Conservation (phyloP, 1,139 yeast species). For the Torulaspora pretoriensis region DNA sequence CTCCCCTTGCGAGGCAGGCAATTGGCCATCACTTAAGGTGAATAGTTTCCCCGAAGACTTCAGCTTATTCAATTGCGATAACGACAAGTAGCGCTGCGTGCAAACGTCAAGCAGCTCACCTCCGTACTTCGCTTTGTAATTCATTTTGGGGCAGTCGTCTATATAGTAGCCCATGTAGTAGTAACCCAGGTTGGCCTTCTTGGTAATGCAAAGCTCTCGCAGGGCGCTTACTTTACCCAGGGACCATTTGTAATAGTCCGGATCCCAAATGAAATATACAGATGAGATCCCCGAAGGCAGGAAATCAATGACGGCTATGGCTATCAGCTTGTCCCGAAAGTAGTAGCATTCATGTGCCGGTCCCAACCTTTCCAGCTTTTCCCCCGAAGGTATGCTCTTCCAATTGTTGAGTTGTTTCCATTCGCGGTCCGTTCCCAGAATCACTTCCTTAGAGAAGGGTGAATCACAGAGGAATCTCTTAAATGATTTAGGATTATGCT, state of each 20-base stretch:
- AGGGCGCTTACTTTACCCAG: conserved; percentile 77
- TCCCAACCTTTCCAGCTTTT: conserved; percentile 37
- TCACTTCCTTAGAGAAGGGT: conserved; percentile 47
- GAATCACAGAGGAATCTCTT: conserved; percentile 62
- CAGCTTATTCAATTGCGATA: conserved; percentile 38
- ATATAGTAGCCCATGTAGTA: conserved; percentile 78
- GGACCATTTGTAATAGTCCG: conserved; percentile 64
- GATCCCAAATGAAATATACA: conserved; percentile 87
- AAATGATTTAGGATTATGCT: conserved; percentile 49
- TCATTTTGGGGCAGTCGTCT: conserved; percentile 77
- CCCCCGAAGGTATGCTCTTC: conserved; percentile 25
- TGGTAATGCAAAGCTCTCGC: conserved; percentile 56
- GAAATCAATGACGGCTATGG: conserved; percentile 73
- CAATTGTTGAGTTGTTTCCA: conserved; percentile 38
- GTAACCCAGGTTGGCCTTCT: conserved; percentile 41
- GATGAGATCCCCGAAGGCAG: conserved; percentile 76
- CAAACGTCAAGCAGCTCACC: conserved; percentile 62
- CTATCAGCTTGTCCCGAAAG: conserved; percentile 58
- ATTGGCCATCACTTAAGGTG: conserved; percentile 28
- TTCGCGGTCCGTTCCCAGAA: conserved; percentile 29
- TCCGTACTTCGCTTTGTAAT: conserved; percentile 73
- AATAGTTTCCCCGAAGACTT: conserved; percentile 45
- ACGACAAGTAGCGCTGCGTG: conserved; percentile 44
- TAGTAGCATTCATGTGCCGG: conserved; percentile 78
- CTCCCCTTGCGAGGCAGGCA: conserved; percentile 15